Evolutionary conservation across 2,329 filamentous ascomycete species (phyloP).

Genomic region (Cladosporium sp.): DNA sequence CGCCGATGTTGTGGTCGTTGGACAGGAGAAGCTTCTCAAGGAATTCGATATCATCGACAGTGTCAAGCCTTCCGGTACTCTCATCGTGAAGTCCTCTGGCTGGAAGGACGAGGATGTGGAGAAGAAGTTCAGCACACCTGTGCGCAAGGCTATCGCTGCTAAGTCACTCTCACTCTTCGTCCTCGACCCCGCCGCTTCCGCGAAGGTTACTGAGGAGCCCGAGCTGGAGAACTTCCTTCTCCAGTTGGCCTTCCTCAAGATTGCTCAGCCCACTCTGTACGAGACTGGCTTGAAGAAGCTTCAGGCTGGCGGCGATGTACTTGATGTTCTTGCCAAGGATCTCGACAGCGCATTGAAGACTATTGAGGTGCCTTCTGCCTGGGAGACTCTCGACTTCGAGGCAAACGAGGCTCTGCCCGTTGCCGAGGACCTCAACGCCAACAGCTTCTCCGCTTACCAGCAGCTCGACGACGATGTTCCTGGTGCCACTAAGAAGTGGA

Average conservation of each 20-base stretch:
- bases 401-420: constrained; percentile 55
- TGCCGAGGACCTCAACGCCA: constrained; percentile 68
- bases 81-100: constrained; percentile 75
- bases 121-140: constrained; percentile 72
- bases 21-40: constrained; percentile 76
- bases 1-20: constrained; percentile 78
- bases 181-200: constrained; percentile 70
- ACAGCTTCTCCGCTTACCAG: constrained; percentile 79
- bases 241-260: constrained; percentile 80
- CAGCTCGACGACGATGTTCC: constrained; percentile 72
- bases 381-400: constrained; percentile 70
- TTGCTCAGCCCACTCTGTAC: constrained; percentile 69
- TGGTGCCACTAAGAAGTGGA: constrained; percentile 72
- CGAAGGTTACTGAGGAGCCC: constrained; percentile 67
- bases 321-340: constrained; percentile 61
- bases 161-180: constrained; percentile 73
- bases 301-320: constrained; percentile 60
- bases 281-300: constrained; percentile 67
- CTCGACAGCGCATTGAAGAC: constrained; percentile 71
- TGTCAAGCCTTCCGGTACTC: constrained; percentile 68
- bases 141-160: constrained; percentile 71
- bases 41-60: constrained; percentile 73
- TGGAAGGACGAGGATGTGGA: constrained; percentile 88
- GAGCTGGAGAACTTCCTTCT: constrained; percentile 66
- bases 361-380: constrained; percentile 75